Evolutionary conservation across 345 rosid genomes (phyloP).

Genomic region (Linum usitatissimum): DNA sequence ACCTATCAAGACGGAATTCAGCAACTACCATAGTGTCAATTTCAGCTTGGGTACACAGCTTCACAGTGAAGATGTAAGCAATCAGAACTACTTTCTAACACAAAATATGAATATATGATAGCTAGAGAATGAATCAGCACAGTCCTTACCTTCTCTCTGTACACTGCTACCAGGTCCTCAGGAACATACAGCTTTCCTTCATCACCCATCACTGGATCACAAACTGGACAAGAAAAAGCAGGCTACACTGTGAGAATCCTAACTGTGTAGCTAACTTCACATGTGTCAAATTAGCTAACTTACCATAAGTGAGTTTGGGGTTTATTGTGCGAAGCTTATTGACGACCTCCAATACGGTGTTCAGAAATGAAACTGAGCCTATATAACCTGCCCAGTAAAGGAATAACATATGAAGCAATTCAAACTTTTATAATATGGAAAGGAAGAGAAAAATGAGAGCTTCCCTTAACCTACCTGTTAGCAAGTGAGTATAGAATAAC

Average conservation of each 20-base stretch:
- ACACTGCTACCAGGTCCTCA: slow-evolving; percentile 64
- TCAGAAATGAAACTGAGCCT: slow-evolving; percentile 91
- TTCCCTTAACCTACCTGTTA: slow-evolving; percentile 46
- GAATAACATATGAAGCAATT: not conserved
- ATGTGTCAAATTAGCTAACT: slow-evolving; percentile 16
- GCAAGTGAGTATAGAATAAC: slow-evolving; percentile 74
- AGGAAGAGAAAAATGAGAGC: not conserved
- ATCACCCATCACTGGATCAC: slow-evolving; percentile 99
- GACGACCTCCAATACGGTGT: slow-evolving; percentile 62
- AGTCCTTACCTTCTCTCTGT: slow-evolving; percentile 68
- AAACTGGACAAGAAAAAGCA: slow-evolving; percentile 40
- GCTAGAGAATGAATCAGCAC: not conserved
- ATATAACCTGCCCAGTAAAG: slow-evolving; percentile 62
- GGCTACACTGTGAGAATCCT: not conserved
- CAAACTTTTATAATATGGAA: not conserved
- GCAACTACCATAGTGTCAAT: slow-evolving; percentile 5
- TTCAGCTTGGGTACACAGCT: not conserved
- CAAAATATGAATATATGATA: too few relatives aligned
- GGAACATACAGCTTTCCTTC: slow-evolving; percentile 98
- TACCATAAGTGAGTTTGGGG: slow-evolving; percentile 79
- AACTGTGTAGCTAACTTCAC: not conserved
- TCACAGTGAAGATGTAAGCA: too few relatives aligned
- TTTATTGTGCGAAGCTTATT: slow-evolving; percentile 75
- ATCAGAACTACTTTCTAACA: too few relatives aligned
- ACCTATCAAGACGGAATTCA: slow-evolving; percentile 38